These are phyloP conservation scores for Arxiozyma slooffiae DNA, from an alignment of 1,139 yeast genomes.

Conservation along the genomic window DNA sequence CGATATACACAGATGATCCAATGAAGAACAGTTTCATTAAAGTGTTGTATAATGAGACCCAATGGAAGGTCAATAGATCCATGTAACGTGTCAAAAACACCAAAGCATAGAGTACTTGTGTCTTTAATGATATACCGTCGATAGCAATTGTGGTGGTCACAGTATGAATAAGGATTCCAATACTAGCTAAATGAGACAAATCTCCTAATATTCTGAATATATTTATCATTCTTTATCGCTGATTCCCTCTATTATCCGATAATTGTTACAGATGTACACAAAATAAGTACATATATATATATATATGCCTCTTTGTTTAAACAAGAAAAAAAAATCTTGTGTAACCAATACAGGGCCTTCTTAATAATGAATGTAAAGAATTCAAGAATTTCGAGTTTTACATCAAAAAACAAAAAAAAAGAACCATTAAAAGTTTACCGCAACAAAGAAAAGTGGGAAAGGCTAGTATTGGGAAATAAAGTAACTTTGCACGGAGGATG, in stretches of 20 bases:
- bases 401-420: too few species aligned
- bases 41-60: slow-evolving; percentile 62
- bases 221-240: slow-evolving; percentile 28
- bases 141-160: slow-evolving; percentile 59
- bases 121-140: slow-evolving; percentile 79
- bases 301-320: too few species aligned
- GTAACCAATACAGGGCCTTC: too few species aligned
- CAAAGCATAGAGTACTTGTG: slow-evolving; percentile 68
- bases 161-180: slow-evolving; percentile 61
- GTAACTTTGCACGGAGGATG: too few species aligned
- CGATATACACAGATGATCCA: slow-evolving; percentile 62
- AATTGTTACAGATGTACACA: background rate
- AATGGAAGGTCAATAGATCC: slow-evolving; percentile 46
- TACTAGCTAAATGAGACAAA: slow-evolving; percentile 72
- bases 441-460: too few species aligned
- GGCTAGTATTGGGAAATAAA: too few species aligned
- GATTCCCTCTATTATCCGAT: background rate
- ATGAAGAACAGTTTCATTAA: slow-evolving; percentile 76
- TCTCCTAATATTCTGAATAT: slow-evolving; percentile 56
- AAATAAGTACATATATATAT: background rate
- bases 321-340: too few species aligned
- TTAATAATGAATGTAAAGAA: too few species aligned
- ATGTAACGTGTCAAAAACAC: slow-evolving; percentile 77
- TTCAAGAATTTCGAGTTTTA: too few species aligned
- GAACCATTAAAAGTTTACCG: too few species aligned